phyloP scores from a whole-genome alignment of 2,329 filamentous ascomycete genomes.

The Ophiosphaerella herpotricha region DNA sequence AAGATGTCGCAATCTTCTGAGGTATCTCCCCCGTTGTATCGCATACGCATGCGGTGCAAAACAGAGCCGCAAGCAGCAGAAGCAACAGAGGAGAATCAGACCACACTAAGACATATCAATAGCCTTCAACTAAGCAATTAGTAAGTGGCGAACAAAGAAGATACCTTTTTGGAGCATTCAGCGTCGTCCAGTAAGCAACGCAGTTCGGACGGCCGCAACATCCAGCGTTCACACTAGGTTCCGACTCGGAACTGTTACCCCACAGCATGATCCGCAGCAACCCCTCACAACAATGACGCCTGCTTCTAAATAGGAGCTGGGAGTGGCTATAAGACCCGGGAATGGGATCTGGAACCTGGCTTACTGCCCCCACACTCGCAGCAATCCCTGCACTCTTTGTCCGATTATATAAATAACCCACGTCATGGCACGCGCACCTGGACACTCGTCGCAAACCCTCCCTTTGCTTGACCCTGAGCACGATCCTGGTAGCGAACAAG shows the following conservation, averaged over 20 bases:
- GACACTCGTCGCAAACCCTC: constrained; percentile 5
- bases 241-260: constrained; percentile 17
- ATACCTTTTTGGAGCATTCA: not conserved
- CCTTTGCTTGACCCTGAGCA: constrained; percentile 18
- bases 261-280: constrained; percentile 18
- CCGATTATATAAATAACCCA: not conserved
- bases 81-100: no score
- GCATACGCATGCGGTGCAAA: no score
- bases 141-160: no score
- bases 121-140: no score
- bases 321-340: constrained; percentile 1
- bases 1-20: no score
- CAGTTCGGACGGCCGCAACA: not conserved
- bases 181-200: not conserved
- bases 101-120: no score
- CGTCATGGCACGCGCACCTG: constrained; percentile 13
- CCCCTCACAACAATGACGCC: constrained; percentile 28
- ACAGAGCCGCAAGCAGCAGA: no score
- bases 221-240: not conserved
- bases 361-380: constrained; percentile 3
- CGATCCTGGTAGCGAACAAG: constrained; percentile 16
- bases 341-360: not conserved
- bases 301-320: constrained; percentile 8
- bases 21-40: no score
- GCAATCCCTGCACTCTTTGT: not conserved